Base-by-base conservation (phyloP, 768 basidiomycete genomes). In the Phylloporus arenicola region DNA sequence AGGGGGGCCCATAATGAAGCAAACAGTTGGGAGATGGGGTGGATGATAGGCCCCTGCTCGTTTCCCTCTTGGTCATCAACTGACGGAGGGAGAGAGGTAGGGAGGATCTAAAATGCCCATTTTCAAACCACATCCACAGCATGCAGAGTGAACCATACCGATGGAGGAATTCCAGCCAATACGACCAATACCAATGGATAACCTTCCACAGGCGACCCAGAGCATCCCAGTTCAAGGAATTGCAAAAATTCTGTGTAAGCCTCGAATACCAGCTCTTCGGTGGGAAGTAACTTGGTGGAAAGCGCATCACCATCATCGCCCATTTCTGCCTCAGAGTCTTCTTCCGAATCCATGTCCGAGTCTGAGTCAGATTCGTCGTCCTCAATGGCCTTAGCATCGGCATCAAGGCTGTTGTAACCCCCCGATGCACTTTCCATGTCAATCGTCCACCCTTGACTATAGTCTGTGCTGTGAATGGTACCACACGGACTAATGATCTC, bases 111-210 rank as follows among this genome's bases (percentile, higher is more conserved):
- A 34, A 14, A 9, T 14, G 5, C 2, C 30, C n/a, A 14, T 8
- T 39, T 47, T 48, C 25, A 59, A 31, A 40, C 16, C 2, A 17
- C 31, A n/a, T 22, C 6, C n/a, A 45, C 34, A 45, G 9, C 43
- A 50, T 47, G 3, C 7, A 44, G 25, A 47, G 25, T 14, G 43
- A 19, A 34, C 60, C 81, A 45, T 67, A 90, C 87, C 37, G 75
- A 71, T 12, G 75, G 64, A 1, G 92, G 88, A 12, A 97, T 78
- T 0, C 90, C 92, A 2, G 91, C 88, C 13, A 97, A 63, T 22
- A 93, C 75, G 22, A 96, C 74, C 16, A 96, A 70, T 24, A 95
- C 75, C 2, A 84, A 75, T 0, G 91, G 92, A 64, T 96, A 98
- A 3, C 87, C 88, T 55, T 86, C 77, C 1, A 81, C 63, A 0